A percentile compares a stretch with the other conserved stretches of the same genome.
These are phyloP conservation scores for Cantharellus cinnabarinus DNA, from an alignment of 768 basidiomycete genomes.

Conservation along the genomic window DNA sequence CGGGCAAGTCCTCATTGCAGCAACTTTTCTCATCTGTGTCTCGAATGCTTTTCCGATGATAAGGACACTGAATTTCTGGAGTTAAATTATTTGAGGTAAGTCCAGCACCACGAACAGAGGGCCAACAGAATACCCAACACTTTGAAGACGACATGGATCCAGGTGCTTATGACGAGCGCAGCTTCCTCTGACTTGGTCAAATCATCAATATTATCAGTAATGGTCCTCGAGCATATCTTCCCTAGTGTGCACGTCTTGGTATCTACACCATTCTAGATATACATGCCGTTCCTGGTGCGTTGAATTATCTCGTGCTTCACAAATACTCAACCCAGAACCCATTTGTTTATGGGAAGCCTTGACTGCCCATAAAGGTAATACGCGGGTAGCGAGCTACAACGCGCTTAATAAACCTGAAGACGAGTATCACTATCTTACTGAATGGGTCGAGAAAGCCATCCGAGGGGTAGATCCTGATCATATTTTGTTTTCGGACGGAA, in stretches of 20 bases:
- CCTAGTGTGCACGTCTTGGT: constrained; percentile 42
- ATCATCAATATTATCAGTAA: constrained; percentile 40
- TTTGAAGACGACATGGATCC: constrained; percentile 53
- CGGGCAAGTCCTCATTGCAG: background rate
- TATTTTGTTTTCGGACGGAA: constrained; percentile 12
- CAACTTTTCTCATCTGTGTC: constrained; percentile 27
- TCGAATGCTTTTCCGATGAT: constrained; percentile 68
- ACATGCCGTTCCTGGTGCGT: constrained; percentile 32
- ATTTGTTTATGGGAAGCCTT: constrained; percentile 63
- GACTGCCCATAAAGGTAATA: constrained; percentile 50
- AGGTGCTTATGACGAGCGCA: constrained; percentile 25
- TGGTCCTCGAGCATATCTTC: background rate
- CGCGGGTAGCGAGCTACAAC: constrained; percentile 36
- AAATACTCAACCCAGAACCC: constrained; percentile 63
- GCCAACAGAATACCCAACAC: constrained; percentile 25
- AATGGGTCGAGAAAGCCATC: constrained; percentile 50
- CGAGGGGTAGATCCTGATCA: constrained; percentile 49
- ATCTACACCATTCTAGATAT: constrained; percentile 64
- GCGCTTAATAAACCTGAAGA: constrained; percentile 73
- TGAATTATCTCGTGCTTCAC: constrained; percentile 21
- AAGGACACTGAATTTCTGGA: constrained; percentile 56
- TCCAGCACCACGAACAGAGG: background rate
- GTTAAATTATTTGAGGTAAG: constrained; percentile 49
- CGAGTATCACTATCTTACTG: constrained; percentile 38
- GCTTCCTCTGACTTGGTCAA: constrained; percentile 71